A percentile compares a stretch with the other conserved stretches of the same genome.
Conservation (phyloP, 768 basidiomycete genomes). For the Tylopilus vinaceipallidus region DNA sequence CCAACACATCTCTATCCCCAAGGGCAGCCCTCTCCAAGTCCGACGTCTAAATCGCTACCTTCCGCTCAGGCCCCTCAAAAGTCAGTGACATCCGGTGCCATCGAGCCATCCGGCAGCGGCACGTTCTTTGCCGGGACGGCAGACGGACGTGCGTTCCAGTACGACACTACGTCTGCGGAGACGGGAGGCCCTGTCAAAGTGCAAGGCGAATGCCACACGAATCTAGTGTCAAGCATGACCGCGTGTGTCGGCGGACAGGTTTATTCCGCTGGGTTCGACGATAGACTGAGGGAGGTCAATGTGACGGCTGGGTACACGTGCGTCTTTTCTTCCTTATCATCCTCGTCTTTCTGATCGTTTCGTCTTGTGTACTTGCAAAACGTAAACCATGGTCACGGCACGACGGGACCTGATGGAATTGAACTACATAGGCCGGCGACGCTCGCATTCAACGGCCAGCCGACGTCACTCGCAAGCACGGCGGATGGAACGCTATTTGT, state of each 20-base stretch:
- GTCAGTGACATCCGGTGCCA: constrained; percentile 64
- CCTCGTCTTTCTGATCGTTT: neutral
- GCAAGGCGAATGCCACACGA: constrained; percentile 67
- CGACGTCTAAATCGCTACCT: no score
- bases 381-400: neutral
- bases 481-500: constrained; percentile 67
- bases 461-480: constrained; percentile 59
- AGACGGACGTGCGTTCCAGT: constrained; percentile 73
- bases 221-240: constrained; percentile 62
- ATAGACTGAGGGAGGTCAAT: constrained; percentile 67
- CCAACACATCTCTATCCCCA: neutral
- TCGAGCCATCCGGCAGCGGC: constrained; percentile 30
- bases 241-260: constrained; percentile 47
- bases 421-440: constrained; percentile 46
- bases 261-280: constrained; percentile 80
- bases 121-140: constrained; percentile 82
- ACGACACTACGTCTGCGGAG: constrained; percentile 39
- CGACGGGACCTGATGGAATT: neutral
- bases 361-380: neutral
- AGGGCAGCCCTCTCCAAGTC: neutral
- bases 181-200: constrained; percentile 37
- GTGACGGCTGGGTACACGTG: constrained; percentile 29
- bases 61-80: constrained; percentile 71
- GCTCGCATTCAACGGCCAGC: constrained; percentile 57
- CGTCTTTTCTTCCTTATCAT: constrained; percentile 17